Evolutionary conservation across 1,139 yeast genomes (phyloP).

Genomic region (Sugiyamaella paludigena): DNA sequence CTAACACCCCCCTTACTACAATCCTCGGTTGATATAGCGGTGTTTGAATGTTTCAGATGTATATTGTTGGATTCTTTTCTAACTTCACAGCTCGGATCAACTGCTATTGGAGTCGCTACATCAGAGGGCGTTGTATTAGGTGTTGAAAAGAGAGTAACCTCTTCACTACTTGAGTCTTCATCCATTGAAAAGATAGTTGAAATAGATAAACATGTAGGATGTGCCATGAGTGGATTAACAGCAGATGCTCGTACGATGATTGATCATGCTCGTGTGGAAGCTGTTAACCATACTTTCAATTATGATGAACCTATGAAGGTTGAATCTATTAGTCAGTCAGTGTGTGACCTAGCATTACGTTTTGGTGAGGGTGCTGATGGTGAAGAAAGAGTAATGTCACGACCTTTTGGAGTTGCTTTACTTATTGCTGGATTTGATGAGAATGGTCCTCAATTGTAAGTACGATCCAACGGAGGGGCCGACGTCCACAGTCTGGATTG

Average conservation of each 20-base stretch:
- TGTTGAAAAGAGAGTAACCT: constrained; percentile 95
- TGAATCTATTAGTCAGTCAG: constrained; percentile 92
- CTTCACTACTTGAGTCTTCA: constrained; percentile 84
- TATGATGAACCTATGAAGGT: constrained; percentile 92
- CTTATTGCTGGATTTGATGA: constrained; percentile 95
- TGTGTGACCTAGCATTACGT: constrained; percentile 93
- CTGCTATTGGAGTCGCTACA: constrained; percentile 97
- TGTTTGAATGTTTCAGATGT: too few species aligned
- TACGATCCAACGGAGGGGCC: too few species aligned
- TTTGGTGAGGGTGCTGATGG: constrained; percentile 99
- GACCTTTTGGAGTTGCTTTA: constrained; percentile 98
- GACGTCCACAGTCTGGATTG: too few species aligned
- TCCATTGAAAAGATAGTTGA: constrained; percentile 96
- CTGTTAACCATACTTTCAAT: constrained; percentile 80
- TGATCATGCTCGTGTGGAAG: constrained; percentile 94
- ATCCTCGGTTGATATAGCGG: too few species aligned
- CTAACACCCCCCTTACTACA: too few species aligned
- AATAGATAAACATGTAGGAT: constrained; percentile 90
- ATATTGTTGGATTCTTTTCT: neutral
- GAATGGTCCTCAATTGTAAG: constrained; percentile 81
- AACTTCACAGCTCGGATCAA: constrained; percentile 66
- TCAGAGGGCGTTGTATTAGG: constrained; percentile 95
- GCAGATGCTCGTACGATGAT: constrained; percentile 99
- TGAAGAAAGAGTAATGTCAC: constrained; percentile 93
- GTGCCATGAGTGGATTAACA: constrained; percentile 98